A percentile compares a stretch with the other conserved stretches of the same genome.
These are phyloP conservation scores for Harringtonia lauricola DNA, from an alignment of 2,329 filamentous ascomycete genomes.

Conservation along the genomic window DNA sequence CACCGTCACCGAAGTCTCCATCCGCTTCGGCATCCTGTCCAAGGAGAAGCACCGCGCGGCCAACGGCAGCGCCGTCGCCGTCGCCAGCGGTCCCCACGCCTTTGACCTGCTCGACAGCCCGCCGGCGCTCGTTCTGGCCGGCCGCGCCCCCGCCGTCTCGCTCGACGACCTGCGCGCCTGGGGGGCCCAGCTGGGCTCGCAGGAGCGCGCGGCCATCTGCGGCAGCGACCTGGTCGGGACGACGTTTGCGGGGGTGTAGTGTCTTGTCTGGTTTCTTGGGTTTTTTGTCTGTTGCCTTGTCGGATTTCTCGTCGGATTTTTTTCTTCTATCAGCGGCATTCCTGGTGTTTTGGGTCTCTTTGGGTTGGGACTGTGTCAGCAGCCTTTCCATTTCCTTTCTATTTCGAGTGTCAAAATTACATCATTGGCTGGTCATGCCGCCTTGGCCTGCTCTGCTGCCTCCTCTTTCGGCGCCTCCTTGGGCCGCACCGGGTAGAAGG, in stretches of 20 bases:
- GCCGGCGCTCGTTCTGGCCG: background rate
- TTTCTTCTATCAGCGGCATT: too few relatives aligned
- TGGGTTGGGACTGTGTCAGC: too few relatives aligned
- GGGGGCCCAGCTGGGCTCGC: slow-evolving; percentile 10
- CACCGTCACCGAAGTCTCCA: slow-evolving; percentile 76
- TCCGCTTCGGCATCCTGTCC: slow-evolving; percentile 69
- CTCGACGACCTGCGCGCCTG: slow-evolving; percentile 13
- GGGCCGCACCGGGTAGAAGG: slow-evolving; percentile 13
- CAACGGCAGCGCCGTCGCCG: background rate
- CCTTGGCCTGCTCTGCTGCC: background rate
- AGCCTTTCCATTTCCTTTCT: too few relatives aligned
- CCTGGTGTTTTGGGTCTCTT: too few relatives aligned
- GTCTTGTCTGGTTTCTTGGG: background rate
- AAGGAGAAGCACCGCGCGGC: slow-evolving; percentile 20
- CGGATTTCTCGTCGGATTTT: too few relatives aligned
- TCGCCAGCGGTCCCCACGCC: background rate
- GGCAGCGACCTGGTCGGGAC: slow-evolving; percentile 11
- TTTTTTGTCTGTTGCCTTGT: background rate
- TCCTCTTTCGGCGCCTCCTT: slow-evolving; percentile 4
- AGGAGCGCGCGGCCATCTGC: slow-evolving; percentile 12
- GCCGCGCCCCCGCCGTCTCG: background rate
- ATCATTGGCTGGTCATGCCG: background rate
- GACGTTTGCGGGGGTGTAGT: slow-evolving; percentile 14
- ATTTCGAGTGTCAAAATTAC: too few relatives aligned
- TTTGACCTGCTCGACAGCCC: background rate